Evolutionary conservation across 2,329 filamentous ascomycete species (phyloP).

Genomic region (Cordyceps fumosorosea): DNA sequence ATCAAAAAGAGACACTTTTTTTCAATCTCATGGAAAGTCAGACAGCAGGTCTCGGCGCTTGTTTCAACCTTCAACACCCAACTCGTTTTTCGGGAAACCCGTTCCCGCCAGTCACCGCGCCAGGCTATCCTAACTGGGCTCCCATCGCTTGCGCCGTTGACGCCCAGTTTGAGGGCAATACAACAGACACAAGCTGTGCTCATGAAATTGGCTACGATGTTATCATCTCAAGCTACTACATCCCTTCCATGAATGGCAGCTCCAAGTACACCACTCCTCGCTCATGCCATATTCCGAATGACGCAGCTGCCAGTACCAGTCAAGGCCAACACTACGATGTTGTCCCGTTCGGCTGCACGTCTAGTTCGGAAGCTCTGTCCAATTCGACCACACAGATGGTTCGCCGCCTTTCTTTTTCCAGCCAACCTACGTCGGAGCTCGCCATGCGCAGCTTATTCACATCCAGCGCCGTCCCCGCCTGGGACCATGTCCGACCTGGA

Average conservation of each 20-base stretch:
- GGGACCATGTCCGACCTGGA: conserved; percentile 43
- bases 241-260: neutral
- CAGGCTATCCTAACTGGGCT: neutral
- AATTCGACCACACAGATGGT: neutral
- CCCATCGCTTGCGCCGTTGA: neutral
- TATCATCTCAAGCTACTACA: neutral
- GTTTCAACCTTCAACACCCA: neutral
- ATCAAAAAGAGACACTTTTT: neutral
- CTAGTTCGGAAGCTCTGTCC: too few species aligned
- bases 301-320: neutral
- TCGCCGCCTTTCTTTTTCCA: neutral
- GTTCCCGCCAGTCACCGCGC: neutral
- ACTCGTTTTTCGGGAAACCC: neutral
- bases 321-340: neutral
- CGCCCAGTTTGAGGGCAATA: neutral
- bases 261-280: neutral
- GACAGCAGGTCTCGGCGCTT: neutral
- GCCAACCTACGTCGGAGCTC: too few species aligned
- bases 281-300: neutral
- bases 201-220: neutral
- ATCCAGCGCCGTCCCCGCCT: conserved; percentile 25
- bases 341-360: neutral
- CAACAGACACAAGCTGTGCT: neutral
- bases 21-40: neutral
- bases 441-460: too few species aligned